Conservation (phyloP, 139 green algal genomes). For the Diplosphaera chodatii region DNA sequence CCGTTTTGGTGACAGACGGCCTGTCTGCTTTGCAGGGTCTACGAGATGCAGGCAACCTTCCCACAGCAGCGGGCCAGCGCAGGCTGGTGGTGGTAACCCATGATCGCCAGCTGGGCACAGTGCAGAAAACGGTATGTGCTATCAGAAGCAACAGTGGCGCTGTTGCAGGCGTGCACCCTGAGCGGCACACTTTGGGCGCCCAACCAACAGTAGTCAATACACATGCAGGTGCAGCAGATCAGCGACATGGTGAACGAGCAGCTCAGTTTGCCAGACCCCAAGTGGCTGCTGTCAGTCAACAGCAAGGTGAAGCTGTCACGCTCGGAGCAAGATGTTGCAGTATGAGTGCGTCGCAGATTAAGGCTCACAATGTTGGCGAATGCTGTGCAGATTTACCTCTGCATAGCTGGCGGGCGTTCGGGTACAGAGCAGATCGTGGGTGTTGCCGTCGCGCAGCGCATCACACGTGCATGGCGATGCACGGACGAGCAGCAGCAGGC, state of each 20-base stretch:
- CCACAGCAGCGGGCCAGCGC: background rate
- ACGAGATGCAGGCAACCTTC: slow-evolving; percentile 11
- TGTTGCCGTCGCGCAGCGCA: slow-evolving; percentile 17
- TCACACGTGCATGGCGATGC: slow-evolving; percentile 12
- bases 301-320: background rate
- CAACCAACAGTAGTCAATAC: background rate
- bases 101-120: background rate
- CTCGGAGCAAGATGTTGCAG: background rate
- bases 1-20: background rate
- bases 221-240: slow-evolving; percentile 29
- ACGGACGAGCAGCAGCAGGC: background rate
- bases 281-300: slow-evolving; percentile 26
- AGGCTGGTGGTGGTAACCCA: slow-evolving; percentile 8
- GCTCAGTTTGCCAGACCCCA: slow-evolving; percentile 24
- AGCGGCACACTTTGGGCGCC: background rate
- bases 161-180: background rate
- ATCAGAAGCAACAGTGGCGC: background rate
- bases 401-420: slow-evolving; percentile 8
- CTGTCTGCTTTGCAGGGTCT: slow-evolving; percentile 10
- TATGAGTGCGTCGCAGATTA: background rate
- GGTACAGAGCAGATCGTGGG: slow-evolving; percentile 19
- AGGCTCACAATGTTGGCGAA: background rate
- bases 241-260: slow-evolving; percentile 28
- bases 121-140: slow-evolving; percentile 16
- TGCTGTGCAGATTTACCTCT: slow-evolving; percentile 24